Percentiles rank a stretch among this genome's conserved stretches.
These are phyloP conservation scores for Fusarium armeniacum DNA, from an alignment of 2,329 filamentous ascomycete genomes.

Conservation along the genomic window DNA sequence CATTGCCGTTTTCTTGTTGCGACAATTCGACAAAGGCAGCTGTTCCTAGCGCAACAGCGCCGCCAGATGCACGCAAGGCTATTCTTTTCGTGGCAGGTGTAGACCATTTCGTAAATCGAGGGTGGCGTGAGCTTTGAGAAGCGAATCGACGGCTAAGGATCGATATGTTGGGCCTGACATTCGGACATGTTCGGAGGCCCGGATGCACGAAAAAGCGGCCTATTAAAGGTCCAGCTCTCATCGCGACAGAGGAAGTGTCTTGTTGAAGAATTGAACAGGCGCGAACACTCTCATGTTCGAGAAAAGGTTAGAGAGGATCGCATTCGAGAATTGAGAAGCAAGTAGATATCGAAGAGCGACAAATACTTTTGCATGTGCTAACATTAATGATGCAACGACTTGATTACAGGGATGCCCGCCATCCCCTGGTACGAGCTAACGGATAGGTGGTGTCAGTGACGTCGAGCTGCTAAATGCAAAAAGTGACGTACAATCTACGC, in stretches of 20 bases:
- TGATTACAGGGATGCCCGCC: slow-evolving; percentile 41
- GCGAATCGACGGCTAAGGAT: slow-evolving; percentile 43
- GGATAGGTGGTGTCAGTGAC: slow-evolving; percentile 46
- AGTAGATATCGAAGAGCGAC: slow-evolving; percentile 4
- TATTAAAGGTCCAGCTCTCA: slow-evolving; percentile 61
- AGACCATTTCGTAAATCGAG: slow-evolving; percentile 50
- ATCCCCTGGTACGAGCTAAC: slow-evolving; percentile 24
- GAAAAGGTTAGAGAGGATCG: slow-evolving; percentile 18
- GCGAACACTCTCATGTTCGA: slow-evolving; percentile 44
- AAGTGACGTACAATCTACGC: slow-evolving; percentile 39
- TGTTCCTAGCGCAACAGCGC: slow-evolving; percentile 64
- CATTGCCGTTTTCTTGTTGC: slow-evolving; percentile 65
- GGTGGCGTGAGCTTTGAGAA: slow-evolving; percentile 47
- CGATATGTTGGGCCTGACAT: slow-evolving; percentile 26
- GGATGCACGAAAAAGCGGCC: slow-evolving; percentile 62
- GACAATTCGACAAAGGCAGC: slow-evolving; percentile 71
- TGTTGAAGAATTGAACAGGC: slow-evolving; percentile 14
- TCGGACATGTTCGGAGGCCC: slow-evolving; percentile 50
- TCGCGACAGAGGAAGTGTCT: slow-evolving; percentile 53
- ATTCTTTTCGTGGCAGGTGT: slow-evolving; percentile 43
- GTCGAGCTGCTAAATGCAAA: slow-evolving; percentile 38
- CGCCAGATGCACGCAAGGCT: slow-evolving; percentile 58
- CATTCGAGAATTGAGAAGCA: slow-evolving; percentile 24
- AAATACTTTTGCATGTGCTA: slow-evolving; percentile 38
- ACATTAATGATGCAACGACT: slow-evolving; percentile 42